A percentile compares a stretch with the other conserved stretches of the same genome.
These are phyloP conservation scores for Candida hungchunana DNA, from an alignment of 805 yeast genomes.

Conservation along the genomic window DNA sequence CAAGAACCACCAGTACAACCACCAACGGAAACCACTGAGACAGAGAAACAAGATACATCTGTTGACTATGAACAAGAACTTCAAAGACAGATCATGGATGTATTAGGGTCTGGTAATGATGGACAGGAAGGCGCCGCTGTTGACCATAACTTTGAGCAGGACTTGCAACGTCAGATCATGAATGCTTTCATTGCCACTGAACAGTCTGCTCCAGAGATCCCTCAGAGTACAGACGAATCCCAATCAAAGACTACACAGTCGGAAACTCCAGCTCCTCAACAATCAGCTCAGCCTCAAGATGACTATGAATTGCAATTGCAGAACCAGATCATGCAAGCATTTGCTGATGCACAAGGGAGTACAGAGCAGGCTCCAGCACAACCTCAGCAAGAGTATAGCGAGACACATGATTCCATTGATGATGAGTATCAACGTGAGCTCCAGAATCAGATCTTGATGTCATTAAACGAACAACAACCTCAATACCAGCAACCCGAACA, in stretches of 20 bases:
- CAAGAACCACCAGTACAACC: constrained; percentile 1
- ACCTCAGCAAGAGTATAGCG: constrained; percentile 1
- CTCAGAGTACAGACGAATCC: background rate
- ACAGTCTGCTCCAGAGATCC: too few relatives aligned
- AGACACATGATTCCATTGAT: constrained; percentile 1
- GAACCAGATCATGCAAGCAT: constrained; percentile 24
- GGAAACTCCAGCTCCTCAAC: background rate
- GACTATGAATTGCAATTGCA: constrained; percentile 22
- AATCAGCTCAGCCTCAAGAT: constrained; percentile 2
- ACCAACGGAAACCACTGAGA: background rate
- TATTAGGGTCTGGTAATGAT: background rate
- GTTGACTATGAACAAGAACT: constrained; percentile 16
- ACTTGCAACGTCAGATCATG: too few relatives aligned
- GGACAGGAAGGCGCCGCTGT: too few relatives aligned
- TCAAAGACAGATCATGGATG: background rate
- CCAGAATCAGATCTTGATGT: constrained; percentile 22
- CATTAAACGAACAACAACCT: constrained; percentile 16
- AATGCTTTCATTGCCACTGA: too few relatives aligned
- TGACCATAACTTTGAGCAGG: too few relatives aligned
- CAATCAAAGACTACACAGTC: background rate
- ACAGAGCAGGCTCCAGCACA: constrained; percentile 9
- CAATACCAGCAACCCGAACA: constrained; percentile 5
- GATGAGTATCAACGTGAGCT: constrained; percentile 20
- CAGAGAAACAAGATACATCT: background rate
- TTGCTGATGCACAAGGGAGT: constrained; percentile 13